Evolutionary conservation across 805 yeast genomes (phyloP).

Genomic region (Lipomyces chichibuensis): DNA sequence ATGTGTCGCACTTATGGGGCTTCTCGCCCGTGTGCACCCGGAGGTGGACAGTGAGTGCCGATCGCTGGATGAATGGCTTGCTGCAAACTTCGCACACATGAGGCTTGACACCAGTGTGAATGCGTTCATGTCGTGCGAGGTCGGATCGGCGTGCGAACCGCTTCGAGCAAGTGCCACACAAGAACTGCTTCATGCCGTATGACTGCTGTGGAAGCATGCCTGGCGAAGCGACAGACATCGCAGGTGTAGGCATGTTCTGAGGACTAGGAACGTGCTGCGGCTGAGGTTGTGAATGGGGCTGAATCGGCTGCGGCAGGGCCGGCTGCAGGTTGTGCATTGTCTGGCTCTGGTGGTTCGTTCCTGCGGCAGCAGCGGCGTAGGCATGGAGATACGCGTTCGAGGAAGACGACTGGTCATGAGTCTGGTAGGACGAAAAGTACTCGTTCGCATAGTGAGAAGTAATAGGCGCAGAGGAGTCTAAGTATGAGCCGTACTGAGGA

Average conservation of each 20-base stretch:
- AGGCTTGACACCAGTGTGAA: slow-evolving; percentile 55
- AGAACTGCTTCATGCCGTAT: slow-evolving; percentile 38
- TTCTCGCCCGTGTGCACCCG: slow-evolving; percentile 84
- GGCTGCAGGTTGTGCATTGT: neutral
- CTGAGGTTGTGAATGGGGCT: slow-evolving; percentile 6
- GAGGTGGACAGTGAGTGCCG: slow-evolving; percentile 76
- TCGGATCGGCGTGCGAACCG: slow-evolving; percentile 76
- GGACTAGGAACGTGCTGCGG: slow-evolving; percentile 4
- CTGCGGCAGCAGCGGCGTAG: slow-evolving; percentile 29
- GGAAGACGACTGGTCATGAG: slow-evolving; percentile 9
- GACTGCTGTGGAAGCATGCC: slow-evolving; percentile 6
- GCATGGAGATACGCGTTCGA: slow-evolving; percentile 12
- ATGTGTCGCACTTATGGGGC: slow-evolving; percentile 60
- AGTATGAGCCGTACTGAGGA: slow-evolving; percentile 8
- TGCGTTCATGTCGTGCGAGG: slow-evolving; percentile 74
- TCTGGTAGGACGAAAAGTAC: slow-evolving; percentile 7
- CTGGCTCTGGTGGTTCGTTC: slow-evolving; percentile 9
- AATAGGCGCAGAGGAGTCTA: slow-evolving; percentile 16
- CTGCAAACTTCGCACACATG: slow-evolving; percentile 59
- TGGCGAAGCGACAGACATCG: slow-evolving; percentile 10
- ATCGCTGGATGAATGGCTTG: slow-evolving; percentile 79
- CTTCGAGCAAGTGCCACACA: slow-evolving; percentile 57
- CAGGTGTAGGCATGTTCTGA: slow-evolving; percentile 10
- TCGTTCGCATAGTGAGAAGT: slow-evolving; percentile 7
- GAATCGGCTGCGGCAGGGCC: slow-evolving; percentile 8